A percentile compares a stretch with the other conserved stretches of the same genome.
Evolutionary conservation across 2,329 filamentous ascomycete species (phyloP).

Genomic region (Akanthomyces uredinophilus): DNA sequence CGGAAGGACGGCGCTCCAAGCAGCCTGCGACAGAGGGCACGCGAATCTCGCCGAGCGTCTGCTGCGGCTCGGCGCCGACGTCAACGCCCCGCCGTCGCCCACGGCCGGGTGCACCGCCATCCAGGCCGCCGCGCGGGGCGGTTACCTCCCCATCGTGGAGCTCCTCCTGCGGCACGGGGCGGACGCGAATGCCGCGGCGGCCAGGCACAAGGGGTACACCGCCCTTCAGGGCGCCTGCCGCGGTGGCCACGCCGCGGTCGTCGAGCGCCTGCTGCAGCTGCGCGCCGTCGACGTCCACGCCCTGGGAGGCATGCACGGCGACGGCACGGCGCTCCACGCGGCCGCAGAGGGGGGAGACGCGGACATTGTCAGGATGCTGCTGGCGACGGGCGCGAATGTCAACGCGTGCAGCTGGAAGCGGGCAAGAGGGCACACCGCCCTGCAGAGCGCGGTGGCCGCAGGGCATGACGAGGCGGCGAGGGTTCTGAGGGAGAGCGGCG

Average conservation of each 20-base stretch:
- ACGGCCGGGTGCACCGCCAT: conserved; percentile 20
- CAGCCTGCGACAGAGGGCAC: conserved; percentile 27
- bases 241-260: conserved; percentile 29
- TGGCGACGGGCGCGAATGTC: conserved; percentile 32
- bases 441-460: conserved; percentile 31
- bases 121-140: conserved; percentile 19
- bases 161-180: conserved; percentile 18
- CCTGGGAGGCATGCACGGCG: conserved; percentile 19
- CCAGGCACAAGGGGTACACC: conserved; percentile 24
- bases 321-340: conserved; percentile 18
- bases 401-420: conserved; percentile 21
- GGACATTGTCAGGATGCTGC: conserved; percentile 21
- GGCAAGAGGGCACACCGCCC: conserved; percentile 25
- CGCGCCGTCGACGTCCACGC: conserved; percentile 22
- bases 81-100: conserved; percentile 24
- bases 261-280: conserved; percentile 17
- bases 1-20: conserved; percentile 35
- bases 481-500: conserved; percentile 34
- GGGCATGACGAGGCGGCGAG: conserved; percentile 36
- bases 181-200: conserved; percentile 18
- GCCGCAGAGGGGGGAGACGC: conserved; percentile 18
- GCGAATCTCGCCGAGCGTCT: conserved; percentile 22
- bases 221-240: conserved; percentile 30
- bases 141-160: conserved; percentile 13
- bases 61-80: conserved; percentile 28